Evolutionary conservation across 2,329 filamentous ascomycete species (phyloP).

Genomic region (Penicillium capsulatum): DNA sequence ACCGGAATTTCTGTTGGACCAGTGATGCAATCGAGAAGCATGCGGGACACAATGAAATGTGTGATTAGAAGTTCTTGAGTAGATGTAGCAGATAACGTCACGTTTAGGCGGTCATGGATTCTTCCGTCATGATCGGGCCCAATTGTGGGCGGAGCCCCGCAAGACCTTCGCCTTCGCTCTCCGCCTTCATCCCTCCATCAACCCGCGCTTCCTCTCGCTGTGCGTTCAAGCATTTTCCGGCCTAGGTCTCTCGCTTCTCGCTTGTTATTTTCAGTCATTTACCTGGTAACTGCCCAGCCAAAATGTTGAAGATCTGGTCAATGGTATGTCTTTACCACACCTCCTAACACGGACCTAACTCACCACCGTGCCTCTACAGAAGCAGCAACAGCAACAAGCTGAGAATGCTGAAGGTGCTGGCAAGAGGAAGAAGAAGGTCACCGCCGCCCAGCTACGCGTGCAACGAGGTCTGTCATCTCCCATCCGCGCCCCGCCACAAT

Average conservation of each 20-base stretch:
- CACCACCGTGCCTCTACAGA: slow-evolving; percentile 26
- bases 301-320: slow-evolving; percentile 99
- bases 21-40: slow-evolving; percentile 26
- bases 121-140: too few relatives aligned
- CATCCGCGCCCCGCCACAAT: neutral
- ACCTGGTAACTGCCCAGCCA: slow-evolving; percentile 39
- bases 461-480: slow-evolving; percentile 70
- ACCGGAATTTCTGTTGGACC: slow-evolving; percentile 13
- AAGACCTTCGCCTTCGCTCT: slow-evolving; percentile 1
- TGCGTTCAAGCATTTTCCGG: neutral
- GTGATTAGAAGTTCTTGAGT: slow-evolving; percentile 3
- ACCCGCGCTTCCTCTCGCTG: neutral
- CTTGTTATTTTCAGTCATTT: slow-evolving; percentile 2
- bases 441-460: slow-evolving; percentile 87
- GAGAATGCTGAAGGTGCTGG: slow-evolving; percentile 79
- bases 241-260: neutral
- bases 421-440: slow-evolving; percentile 97
- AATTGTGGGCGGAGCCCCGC: slow-evolving; percentile 4
- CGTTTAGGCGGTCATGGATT: too few relatives aligned
- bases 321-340: slow-evolving; percentile 61
- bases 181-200: slow-evolving; percentile 4
- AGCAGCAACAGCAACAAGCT: slow-evolving; percentile 92
- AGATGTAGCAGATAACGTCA: too few relatives aligned
- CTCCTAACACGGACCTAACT: slow-evolving; percentile 1
- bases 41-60: slow-evolving; percentile 22